Conservation (phyloP, 2,329 filamentous ascomycete genomes). For the Sphaerulina musiva region DNA sequence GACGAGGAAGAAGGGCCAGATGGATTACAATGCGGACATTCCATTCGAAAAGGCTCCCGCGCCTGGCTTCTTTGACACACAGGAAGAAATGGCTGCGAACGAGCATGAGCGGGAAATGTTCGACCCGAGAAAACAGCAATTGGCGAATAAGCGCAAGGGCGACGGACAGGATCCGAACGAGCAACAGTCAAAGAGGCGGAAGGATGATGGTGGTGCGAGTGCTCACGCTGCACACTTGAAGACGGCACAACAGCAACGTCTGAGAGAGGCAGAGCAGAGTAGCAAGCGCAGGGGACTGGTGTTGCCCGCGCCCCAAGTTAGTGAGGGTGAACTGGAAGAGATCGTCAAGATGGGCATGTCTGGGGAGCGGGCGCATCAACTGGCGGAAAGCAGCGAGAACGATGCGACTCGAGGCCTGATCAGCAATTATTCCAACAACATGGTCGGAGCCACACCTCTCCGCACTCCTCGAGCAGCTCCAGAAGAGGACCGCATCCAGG, state of each 20-base stretch:
- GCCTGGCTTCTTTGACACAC: slow-evolving; percentile 86
- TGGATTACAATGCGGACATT: slow-evolving; percentile 99
- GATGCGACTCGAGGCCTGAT: slow-evolving; percentile 78
- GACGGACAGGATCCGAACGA: slow-evolving; percentile 72
- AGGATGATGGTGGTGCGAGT: slow-evolving; percentile 68
- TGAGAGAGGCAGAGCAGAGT: slow-evolving; percentile 92
- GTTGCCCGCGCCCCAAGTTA: slow-evolving; percentile 82
- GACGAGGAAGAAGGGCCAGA: slow-evolving; percentile 87
- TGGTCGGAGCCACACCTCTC: slow-evolving; percentile 73
- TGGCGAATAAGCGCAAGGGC: slow-evolving; percentile 87
- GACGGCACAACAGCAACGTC: slow-evolving; percentile 87
- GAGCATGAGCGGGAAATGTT: slow-evolving; percentile 78
- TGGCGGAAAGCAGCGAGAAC: slow-evolving; percentile 73
- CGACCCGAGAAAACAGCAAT: slow-evolving; percentile 85
- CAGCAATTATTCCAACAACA: slow-evolving; percentile 73
- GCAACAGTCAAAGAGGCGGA: slow-evolving; percentile 72
- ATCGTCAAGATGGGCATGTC: slow-evolving; percentile 98
- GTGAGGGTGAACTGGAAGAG: slow-evolving; percentile 87
- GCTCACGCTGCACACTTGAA: slow-evolving; percentile 83
- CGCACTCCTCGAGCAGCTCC: slow-evolving; percentile 85
- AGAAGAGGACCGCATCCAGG: slow-evolving; percentile 91
- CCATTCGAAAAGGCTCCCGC: slow-evolving; percentile 91
- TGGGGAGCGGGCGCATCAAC: slow-evolving; percentile 72
- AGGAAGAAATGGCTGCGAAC: slow-evolving; percentile 72
- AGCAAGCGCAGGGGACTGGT: slow-evolving; percentile 82